Percentiles rank a stretch among this genome's conserved stretches.
Conservation (phyloP, 345 rosid species). For the Citrus mangshanensis region DNA sequence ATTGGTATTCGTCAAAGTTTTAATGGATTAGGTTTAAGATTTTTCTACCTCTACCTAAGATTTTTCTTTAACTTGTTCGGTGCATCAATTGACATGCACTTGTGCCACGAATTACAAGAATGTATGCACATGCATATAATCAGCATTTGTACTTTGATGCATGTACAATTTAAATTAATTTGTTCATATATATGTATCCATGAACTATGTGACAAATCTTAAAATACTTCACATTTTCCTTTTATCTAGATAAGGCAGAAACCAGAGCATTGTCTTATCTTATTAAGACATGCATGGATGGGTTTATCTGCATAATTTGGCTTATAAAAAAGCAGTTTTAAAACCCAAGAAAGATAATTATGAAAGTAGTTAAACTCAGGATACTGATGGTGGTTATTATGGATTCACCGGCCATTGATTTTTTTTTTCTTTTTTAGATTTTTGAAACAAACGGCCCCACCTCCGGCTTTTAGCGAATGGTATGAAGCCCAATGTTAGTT, state of each 20-base stretch:
- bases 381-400: conserved; percentile 5
- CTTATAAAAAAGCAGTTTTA: conserved; percentile 19
- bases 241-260: conserved; percentile 10
- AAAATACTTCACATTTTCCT: neutral
- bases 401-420: conserved; percentile 10
- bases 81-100: neutral
- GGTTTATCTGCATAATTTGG: conserved; percentile 10
- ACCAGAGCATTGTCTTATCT: conserved; percentile 7
- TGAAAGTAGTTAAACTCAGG: neutral
- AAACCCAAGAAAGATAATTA: conserved; percentile 20
- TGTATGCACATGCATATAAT: too few relatives aligned
- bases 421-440: neutral
- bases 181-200: neutral
- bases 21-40: too few relatives aligned
- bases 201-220: neutral
- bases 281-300: conserved; percentile 18
- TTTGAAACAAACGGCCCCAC: conserved; percentile 30
- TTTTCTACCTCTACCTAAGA: too few relatives aligned
- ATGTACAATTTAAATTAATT: neutral
- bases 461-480: neutral
- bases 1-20: too few relatives aligned
- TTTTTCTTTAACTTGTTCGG: neutral
- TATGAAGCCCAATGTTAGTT: conserved; percentile 28
- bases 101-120: neutral
- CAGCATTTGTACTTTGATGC: neutral